These are phyloP conservation scores for Pyrenochaeta sp. DNA, from an alignment of 2,329 filamentous ascomycete genomes.

Conservation along the genomic window DNA sequence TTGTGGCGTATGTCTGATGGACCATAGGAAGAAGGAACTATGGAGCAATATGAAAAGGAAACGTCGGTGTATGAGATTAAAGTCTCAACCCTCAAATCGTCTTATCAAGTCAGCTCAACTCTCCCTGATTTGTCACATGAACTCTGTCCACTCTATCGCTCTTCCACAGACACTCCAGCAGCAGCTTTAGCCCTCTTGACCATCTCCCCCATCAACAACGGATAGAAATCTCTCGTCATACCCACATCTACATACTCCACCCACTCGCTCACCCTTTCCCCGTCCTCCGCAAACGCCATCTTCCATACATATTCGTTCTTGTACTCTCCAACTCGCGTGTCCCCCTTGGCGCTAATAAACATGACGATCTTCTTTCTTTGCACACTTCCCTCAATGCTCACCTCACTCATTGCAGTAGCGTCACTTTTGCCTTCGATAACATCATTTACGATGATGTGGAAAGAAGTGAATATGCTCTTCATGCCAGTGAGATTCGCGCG, in stretches of 20 bases:
- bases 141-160: background rate
- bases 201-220: slow-evolving; percentile 32
- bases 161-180: background rate
- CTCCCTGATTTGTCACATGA: background rate
- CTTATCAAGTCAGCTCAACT: too few species aligned
- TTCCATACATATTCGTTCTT: slow-evolving; percentile 44
- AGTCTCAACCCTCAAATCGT: too few species aligned
- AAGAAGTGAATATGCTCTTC: slow-evolving; percentile 40
- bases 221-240: slow-evolving; percentile 40
- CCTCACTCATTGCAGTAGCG: background rate
- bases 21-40: too few species aligned
- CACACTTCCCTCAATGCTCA: background rate
- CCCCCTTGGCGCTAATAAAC: slow-evolving; percentile 42
- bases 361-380: slow-evolving; percentile 37
- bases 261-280: slow-evolving; percentile 24
- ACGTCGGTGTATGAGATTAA: too few species aligned
- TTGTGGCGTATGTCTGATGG: too few species aligned
- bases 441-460: slow-evolving; percentile 40
- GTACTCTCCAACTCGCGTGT: slow-evolving; percentile 37
- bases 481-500: slow-evolving; percentile 31
- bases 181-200: slow-evolving; percentile 7
- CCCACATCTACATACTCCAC: slow-evolving; percentile 42
- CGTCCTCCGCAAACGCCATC: slow-evolving; percentile 26
- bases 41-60: too few species aligned
- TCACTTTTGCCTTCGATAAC: slow-evolving; percentile 38